These are phyloP conservation scores for Colletotrichum aenigma DNA, from an alignment of 2,329 filamentous ascomycete genomes.

Conservation along the genomic window DNA sequence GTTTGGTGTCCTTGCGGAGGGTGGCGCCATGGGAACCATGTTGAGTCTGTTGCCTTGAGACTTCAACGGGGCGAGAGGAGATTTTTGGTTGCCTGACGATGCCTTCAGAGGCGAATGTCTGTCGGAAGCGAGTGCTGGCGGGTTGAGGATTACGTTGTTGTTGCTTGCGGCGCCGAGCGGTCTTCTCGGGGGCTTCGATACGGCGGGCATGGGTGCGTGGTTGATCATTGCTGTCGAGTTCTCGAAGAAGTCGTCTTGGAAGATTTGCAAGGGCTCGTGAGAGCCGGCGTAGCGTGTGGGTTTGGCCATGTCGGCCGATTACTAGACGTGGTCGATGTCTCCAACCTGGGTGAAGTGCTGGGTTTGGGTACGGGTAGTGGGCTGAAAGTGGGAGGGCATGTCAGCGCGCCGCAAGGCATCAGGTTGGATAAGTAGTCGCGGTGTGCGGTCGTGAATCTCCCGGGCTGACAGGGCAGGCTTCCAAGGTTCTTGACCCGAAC, in stretches of 20 bases:
- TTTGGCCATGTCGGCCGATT: slow-evolving; percentile 57
- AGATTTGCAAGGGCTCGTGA: slow-evolving; percentile 55
- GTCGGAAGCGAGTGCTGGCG: slow-evolving; percentile 55
- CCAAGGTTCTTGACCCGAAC: slow-evolving; percentile 6
- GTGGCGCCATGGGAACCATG: slow-evolving; percentile 70
- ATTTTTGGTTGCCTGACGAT: slow-evolving; percentile 56
- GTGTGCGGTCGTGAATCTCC: slow-evolving; percentile 5
- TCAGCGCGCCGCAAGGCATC: slow-evolving; percentile 15
- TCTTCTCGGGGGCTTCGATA: slow-evolving; percentile 50
- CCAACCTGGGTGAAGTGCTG: not conserved
- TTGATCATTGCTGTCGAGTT: slow-evolving; percentile 54
- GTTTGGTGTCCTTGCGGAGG: slow-evolving; percentile 53
- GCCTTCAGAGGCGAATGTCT: slow-evolving; percentile 75
- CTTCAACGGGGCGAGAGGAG: slow-evolving; percentile 64
- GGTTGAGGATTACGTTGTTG: slow-evolving; percentile 74
- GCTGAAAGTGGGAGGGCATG: slow-evolving; percentile 12
- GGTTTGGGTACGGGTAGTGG: slow-evolving; percentile 7
- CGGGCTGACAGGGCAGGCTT: not conserved
- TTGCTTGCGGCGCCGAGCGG: slow-evolving; percentile 56
- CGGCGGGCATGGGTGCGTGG: slow-evolving; percentile 60
- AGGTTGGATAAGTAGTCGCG: slow-evolving; percentile 19
- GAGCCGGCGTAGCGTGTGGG: slow-evolving; percentile 49
- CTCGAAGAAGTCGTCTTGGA: slow-evolving; percentile 55
- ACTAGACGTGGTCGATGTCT: not conserved
- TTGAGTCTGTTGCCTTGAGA: slow-evolving; percentile 65